Percentiles rank a stretch among this genome's conserved stretches.
Evolutionary conservation across 345 rosid species (phyloP).

Genomic region (Acer campestre): DNA sequence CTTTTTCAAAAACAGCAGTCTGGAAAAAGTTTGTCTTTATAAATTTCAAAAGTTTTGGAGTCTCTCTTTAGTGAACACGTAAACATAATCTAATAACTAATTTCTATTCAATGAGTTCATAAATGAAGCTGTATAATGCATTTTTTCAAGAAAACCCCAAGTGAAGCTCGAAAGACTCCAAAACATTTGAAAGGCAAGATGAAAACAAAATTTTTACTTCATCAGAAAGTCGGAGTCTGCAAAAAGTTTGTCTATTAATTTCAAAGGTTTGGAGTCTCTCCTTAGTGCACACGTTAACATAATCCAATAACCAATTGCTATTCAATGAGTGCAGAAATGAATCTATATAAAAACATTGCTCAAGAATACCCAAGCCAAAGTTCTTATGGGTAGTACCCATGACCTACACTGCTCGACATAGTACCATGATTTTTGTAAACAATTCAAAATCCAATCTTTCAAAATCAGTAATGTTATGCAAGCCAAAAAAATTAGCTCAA

Average conservation of each 20-base stretch:
- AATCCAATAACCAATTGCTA: not conserved
- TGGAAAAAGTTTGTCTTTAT: not conserved
- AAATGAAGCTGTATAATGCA: not conserved
- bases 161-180: not conserved
- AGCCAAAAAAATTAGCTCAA: no score
- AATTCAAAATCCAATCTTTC: not conserved
- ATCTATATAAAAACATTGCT: not conserved
- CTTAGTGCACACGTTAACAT: not conserved
- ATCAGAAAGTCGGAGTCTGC: not conserved
- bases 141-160: not conserved
- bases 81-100: not conserved
- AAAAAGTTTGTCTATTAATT: not conserved
- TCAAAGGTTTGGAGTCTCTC: not conserved
- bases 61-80: not conserved
- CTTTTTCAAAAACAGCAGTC: not conserved
- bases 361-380: constrained; percentile 5
- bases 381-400: not conserved
- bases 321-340: not conserved
- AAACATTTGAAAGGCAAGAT: not conserved
- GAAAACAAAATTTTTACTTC: not conserved
- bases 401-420: not conserved
- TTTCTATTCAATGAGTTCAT: not conserved
- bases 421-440: not conserved
- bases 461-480: not conserved
- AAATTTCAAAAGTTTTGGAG: not conserved